phyloP scores from a whole-genome alignment of 2,329 filamentous ascomycete species.

The Paecilomyces sp. region DNA sequence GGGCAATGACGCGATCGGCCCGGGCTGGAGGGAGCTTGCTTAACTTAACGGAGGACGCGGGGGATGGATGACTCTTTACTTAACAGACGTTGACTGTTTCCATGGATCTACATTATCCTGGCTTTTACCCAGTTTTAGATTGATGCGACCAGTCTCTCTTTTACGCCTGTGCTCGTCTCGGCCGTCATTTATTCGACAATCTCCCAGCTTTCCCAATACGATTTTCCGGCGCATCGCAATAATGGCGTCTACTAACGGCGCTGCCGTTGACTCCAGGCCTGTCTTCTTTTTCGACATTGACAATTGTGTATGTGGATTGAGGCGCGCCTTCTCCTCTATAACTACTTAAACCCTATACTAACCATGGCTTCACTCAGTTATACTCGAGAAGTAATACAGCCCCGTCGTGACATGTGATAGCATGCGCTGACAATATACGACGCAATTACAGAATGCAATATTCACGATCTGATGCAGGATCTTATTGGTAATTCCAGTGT shows the following conservation, averaged over 20 bases:
- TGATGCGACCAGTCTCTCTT: background rate
- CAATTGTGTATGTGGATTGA: slow-evolving; percentile 64
- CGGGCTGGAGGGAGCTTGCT: background rate
- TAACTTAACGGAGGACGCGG: background rate
- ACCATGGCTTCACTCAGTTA: slow-evolving; percentile 43
- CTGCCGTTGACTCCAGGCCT: slow-evolving; percentile 34
- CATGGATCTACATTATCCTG: background rate
- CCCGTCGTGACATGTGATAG: background rate
- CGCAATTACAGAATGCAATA: slow-evolving; percentile 54
- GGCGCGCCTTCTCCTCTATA: background rate
- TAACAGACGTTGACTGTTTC: background rate
- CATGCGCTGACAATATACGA: slow-evolving; percentile 6
- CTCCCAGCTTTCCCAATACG: background rate
- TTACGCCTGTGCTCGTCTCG: background rate
- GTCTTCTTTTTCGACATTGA: slow-evolving; percentile 88
- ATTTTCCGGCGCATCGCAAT: background rate
- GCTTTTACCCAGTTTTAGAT: background rate
- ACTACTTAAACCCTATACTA: background rate
- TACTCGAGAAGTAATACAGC: slow-evolving; percentile 69
- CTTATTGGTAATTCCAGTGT: slow-evolving; percentile 54
- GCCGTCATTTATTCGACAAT: background rate
- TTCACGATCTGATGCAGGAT: slow-evolving; percentile 81
- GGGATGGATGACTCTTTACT: background rate
- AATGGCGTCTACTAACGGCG: background rate
- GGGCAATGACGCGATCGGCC: slow-evolving; percentile 2